A percentile compares a stretch with the other conserved stretches of the same genome.
Evolutionary conservation across 2,329 filamentous ascomycete species (phyloP).

Genomic region (Magnaporthiopsis incrustans): DNA sequence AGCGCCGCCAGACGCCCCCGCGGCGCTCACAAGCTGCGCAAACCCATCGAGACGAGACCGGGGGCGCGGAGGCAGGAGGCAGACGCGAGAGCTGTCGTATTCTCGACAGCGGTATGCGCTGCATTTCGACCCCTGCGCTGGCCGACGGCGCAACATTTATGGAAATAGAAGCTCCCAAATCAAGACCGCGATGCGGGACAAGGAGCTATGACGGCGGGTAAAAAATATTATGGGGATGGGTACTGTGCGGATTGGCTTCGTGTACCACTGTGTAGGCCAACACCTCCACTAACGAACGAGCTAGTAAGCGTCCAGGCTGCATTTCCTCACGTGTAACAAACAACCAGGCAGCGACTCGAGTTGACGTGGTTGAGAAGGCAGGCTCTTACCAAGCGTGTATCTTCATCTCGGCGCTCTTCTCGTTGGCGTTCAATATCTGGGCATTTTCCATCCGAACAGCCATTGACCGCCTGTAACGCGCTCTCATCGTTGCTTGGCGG

Average conservation of each 20-base stretch:
- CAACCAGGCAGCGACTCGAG: neutral
- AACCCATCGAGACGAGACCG: neutral
- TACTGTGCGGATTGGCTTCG: neutral
- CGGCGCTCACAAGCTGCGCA: constrained; percentile 4
- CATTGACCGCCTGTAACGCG: too few species aligned
- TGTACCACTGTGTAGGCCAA: neutral
- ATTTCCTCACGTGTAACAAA: neutral
- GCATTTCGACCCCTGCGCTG: neutral
- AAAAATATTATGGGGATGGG: neutral
- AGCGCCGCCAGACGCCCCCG: constrained; percentile 4
- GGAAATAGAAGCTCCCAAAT: neutral
- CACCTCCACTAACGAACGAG: neutral
- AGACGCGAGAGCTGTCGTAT: constrained; percentile 1
- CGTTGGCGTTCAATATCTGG: neutral
- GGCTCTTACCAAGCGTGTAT: neutral
- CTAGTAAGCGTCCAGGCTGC: neutral
- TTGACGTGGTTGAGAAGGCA: too few species aligned
- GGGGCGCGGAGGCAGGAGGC: neutral
- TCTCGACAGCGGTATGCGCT: neutral
- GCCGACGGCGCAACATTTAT: neutral
- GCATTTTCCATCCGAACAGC: neutral
- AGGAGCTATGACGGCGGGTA: neutral
- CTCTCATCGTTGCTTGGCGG: neutral
- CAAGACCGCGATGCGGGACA: neutral
- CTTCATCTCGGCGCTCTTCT: neutral